Evolutionary conservation across 768 basidiomycete species (phyloP), one percentile per base, ranked within the genome.

Genomic region (Crassisporium funariophilum): DNA sequence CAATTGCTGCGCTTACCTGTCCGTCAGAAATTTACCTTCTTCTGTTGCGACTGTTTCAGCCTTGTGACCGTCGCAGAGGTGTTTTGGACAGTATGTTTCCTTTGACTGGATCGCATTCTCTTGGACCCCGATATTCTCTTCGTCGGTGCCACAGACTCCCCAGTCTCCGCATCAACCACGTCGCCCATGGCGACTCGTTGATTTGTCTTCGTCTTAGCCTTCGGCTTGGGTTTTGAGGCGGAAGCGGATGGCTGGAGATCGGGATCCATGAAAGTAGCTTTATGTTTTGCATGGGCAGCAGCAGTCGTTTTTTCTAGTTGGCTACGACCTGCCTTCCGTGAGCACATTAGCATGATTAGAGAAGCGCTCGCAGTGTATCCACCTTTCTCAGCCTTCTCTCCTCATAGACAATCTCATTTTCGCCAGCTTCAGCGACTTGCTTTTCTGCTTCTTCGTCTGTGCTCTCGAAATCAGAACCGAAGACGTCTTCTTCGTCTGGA

Each of bases 391-490:
- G 65, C 33, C 69, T 70, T 47, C 67, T 76, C 44, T 89, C 86
- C 54, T 88, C 87, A 8, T 84, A 82, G 24, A 69, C 64, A 4
- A 77, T 70, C n/a, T 67, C 69, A 33, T 67, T 74, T 56, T 91
- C 89, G 0, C 71, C 84, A 4, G 68, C 73, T 4, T 79, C 79
- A 13, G 71, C 68, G 9, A 76, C 78, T 19, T 77, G 76, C n/a
- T 77, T 75, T 1, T 65, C 74, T 27, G 78, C 74, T 49, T 84
- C 84, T 33, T 89, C 89, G 47, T 92, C 91, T 0, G 91, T 92
- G 53, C 86, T 88, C 52, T 83, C 87, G 58, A 94, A 93, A 62
- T 93, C 91, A 8, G 86, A 88, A 53, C 78, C 89, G 49, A 91
- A 89, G 6, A 85, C 62, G 57, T 92, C 90, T 54, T 88, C 83